Evolutionary conservation across 2,329 filamentous ascomycete genomes (phyloP), one percentile per base, ranked within the genome.

Genomic region (Nectriaceae sp.): DNA sequence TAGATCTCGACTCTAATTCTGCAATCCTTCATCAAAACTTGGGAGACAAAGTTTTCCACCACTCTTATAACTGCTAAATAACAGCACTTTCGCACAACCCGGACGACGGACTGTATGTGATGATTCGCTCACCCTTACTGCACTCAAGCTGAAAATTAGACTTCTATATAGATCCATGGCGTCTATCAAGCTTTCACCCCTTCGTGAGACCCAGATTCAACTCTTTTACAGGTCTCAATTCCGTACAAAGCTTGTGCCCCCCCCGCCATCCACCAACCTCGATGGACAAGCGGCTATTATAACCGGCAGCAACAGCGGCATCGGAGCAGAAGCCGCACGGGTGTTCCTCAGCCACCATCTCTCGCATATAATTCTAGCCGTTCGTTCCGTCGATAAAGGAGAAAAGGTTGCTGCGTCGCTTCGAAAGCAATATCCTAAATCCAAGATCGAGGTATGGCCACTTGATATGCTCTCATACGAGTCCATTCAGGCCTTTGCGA

Each of bases 251-350:
- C 29, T 19, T 31, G 45, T 38, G 21, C 29, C 26, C 22, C 50
- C 43, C 15, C 22, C 21, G 40, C 44, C 48, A 29, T 35, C 4
- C 29, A 45, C 43, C 19, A 44, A 56, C 40, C 59, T 73, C 44
- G 51, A 55, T 1, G 68, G 66, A 8, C 61, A 75, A 53, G 65
- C 67, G 2, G 70, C 70, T 37, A 70, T 79, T 35, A 62, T 78
- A 10, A 77, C 76, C 0, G 76, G 76, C 1, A 59, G 66, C 20
- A 78, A 76, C 49, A 61, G 53, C 4, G 76, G 76, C 0, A 57
- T 79, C 1, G 76, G 76, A 4, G 59, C 75, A n/a, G 75, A 76
- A 60, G 55, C 67, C 3, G 65, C 66, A 5, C 60, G 65, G 1
- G 70, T 76, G 49, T 65, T 78, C 29, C 63, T 73, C 3, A 50